Evolutionary conservation across 1,284 basidiomycete genomes (phyloP), one percentile per base, ranked within the genome.

Genomic region (Cryptococcus maquisensis): DNA sequence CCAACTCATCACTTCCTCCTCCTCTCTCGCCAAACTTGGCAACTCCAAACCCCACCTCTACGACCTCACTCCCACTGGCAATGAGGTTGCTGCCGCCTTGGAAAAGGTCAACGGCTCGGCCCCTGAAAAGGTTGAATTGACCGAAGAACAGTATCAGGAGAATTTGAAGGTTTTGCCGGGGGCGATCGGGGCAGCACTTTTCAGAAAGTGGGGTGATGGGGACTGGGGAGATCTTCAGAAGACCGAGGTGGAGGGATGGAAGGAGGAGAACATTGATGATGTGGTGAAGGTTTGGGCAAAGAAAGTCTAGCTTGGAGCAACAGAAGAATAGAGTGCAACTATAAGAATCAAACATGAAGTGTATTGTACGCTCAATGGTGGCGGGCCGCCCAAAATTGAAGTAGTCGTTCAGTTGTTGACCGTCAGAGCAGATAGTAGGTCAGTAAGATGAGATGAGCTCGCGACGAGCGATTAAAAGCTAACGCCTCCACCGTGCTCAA

Each of bases 281-380:
- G 23, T 48, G 15, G 44, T 50, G n/a, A 49, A 50, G 57, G 36
- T 12, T 12, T 38, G 36, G 36, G n/a, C 36, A 12, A n/a, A 38
- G 12, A 38, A 38, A 72, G 72, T 28, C 60, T 74, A 35, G 55
- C n/a, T n/a, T n/a, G n/a, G n/a, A n/a, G n/a, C n/a, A n/a, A n/a
- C n/a, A n/a, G n/a, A n/a, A n/a, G n/a, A n/a, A n/a, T n/a, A n/a
- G n/a, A n/a, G n/a, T n/a, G n/a, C n/a, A n/a, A n/a, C n/a, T n/a
- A n/a, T n/a, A n/a, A n/a, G n/a, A n/a, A n/a, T n/a, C n/a, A n/a
- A n/a, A n/a, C n/a, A n/a, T n/a, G n/a, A n/a, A n/a, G n/a, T n/a
- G n/a, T n/a, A n/a, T n/a, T n/a, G n/a, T n/a, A n/a, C n/a, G n/a
- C n/a, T n/a, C n/a, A n/a, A n/a, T n/a, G n/a, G n/a, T n/a, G n/a